These are phyloP conservation scores for Circinella umbellata DNA, from an alignment of 371 early-diverging fungal species.

Conservation along the genomic window DNA sequence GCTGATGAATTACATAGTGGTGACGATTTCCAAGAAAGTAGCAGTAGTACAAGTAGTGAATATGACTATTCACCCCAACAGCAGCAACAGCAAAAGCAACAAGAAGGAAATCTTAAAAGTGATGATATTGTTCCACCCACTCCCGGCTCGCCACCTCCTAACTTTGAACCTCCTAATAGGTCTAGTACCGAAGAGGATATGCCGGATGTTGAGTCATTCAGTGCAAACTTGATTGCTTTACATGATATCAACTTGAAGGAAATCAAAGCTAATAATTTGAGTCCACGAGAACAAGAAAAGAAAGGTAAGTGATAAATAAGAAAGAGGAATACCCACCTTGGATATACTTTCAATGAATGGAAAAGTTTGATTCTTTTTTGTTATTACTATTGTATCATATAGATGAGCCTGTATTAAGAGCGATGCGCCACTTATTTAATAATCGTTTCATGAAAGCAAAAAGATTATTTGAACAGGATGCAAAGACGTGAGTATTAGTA, in stretches of 20 bases:
- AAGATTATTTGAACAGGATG: constrained; percentile 39
- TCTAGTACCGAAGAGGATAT: constrained; percentile 33
- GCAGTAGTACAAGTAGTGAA: constrained; percentile 1
- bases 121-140: constrained; percentile 30
- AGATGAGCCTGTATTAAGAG: constrained; percentile 58
- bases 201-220: constrained; percentile 44
- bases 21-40: constrained; percentile 13
- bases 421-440: constrained; percentile 60
- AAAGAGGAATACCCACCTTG: background rate
- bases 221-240: constrained; percentile 47
- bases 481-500: constrained; percentile 20
- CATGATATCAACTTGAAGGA: constrained; percentile 43
- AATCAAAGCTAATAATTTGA: constrained; percentile 48
- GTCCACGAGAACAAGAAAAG: constrained; percentile 57
- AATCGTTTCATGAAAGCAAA: constrained; percentile 64
- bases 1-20: constrained; percentile 22
- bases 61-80: constrained; percentile 1
- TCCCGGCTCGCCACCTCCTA: constrained; percentile 27
- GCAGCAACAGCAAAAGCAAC: constrained; percentile 5
- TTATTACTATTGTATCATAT: background rate
- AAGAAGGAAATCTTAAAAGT: background rate
- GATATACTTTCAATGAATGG: too few relatives aligned
- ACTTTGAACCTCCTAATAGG: constrained; percentile 14
- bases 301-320: constrained; percentile 38
- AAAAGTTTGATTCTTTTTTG: background rate